These are phyloP conservation scores for Saccharomycopsis oosterbeekiorum DNA, from an alignment of 805 yeast genomes.

Conservation along the genomic window DNA sequence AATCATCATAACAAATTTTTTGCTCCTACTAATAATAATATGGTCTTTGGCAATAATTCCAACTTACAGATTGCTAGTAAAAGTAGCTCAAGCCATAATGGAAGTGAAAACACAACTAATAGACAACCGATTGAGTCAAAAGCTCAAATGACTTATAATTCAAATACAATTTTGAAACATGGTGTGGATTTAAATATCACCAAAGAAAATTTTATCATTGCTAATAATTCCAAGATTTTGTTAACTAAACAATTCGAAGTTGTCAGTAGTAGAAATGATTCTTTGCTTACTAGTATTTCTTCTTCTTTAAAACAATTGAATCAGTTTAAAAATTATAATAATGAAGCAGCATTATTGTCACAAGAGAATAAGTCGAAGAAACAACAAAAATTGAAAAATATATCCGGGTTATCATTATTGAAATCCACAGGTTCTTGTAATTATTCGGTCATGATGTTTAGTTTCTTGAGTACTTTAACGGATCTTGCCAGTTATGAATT, in stretches of 20 bases:
- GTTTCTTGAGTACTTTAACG: neutral
- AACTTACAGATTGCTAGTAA: neutral
- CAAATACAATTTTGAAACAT: conserved; percentile 12
- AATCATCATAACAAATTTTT: neutral
- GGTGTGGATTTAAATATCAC: conserved; percentile 10
- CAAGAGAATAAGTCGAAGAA: neutral
- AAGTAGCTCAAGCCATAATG: neutral
- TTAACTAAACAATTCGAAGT: conserved; percentile 14
- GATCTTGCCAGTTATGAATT: conserved; percentile 1
- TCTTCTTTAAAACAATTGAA: conserved; percentile 1
- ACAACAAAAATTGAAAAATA: neutral
- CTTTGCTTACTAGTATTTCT: conserved; percentile 11
- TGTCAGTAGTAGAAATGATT: conserved; percentile 10
- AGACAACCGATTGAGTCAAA: neutral
- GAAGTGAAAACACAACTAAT: neutral
- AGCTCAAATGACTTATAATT: neutral
- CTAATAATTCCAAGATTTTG: conserved; percentile 6
- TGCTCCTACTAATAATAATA: neutral
- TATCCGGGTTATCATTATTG: neutral
- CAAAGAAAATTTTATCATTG: conserved; percentile 11
- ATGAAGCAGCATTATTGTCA: neutral
- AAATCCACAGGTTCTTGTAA: neutral
- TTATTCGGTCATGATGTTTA: neutral
- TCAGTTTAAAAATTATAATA: neutral
- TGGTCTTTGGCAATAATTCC: neutral